A percentile compares a stretch with the other conserved stretches of the same genome.
These are phyloP conservation scores for Inonotus obliquus DNA, from an alignment of 1,284 basidiomycete genomes.

Conservation along the genomic window DNA sequence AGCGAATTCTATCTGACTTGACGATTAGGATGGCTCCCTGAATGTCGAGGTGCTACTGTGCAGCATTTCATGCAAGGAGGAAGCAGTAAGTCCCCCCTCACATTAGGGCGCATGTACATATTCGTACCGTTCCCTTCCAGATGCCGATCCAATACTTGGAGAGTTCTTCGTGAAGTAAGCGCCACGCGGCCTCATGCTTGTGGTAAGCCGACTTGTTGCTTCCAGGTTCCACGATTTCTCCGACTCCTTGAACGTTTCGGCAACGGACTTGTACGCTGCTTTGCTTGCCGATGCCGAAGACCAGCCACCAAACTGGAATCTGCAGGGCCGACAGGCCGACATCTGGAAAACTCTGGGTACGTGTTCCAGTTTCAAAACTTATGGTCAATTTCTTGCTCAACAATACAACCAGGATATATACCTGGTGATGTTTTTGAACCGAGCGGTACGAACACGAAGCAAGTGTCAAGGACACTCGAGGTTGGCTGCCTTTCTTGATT, in stretches of 20 bases:
- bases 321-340: constrained; percentile 56
- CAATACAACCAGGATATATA: constrained; percentile 39
- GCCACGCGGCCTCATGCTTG: neutral
- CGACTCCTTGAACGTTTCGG: constrained; percentile 40
- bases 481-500: constrained; percentile 28
- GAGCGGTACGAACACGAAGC: constrained; percentile 55
- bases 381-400: constrained; percentile 2
- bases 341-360: constrained; percentile 50
- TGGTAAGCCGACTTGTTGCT: neutral
- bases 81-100: constrained; percentile 41
- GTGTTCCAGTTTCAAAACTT: neutral
- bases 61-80: constrained; percentile 56
- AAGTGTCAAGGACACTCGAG: constrained; percentile 57
- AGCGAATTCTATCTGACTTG: neutral
- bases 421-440: constrained; percentile 46
- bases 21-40: constrained; percentile 52
- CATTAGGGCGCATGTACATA: too few species aligned
- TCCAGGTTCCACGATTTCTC: constrained; percentile 46
- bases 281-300: constrained; percentile 56
- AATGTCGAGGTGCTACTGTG: constrained; percentile 50
- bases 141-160: constrained; percentile 57
- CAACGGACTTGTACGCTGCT: constrained; percentile 45
- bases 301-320: constrained; percentile 56
- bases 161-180: constrained; percentile 66
- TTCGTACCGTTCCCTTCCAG: constrained; percentile 28